Evolutionary conservation across 2,329 filamentous ascomycete genomes (phyloP), one percentile per base, ranked within the genome.

Genomic region (Ophiostoma quercus): DNA sequence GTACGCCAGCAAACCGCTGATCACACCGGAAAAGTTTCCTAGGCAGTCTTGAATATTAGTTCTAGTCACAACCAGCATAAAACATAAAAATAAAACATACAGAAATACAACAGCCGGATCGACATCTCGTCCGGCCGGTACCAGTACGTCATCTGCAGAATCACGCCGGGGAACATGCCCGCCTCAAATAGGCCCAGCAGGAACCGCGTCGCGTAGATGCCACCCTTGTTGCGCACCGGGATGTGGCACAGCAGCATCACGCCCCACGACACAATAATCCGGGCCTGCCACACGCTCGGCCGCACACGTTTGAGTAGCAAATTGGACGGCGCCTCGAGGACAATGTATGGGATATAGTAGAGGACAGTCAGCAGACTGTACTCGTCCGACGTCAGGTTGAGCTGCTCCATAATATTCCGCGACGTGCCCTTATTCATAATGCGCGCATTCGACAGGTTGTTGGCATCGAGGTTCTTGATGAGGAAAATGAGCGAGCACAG

Each of bases 291-390:
- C 67, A 91, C 79, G 54, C 87, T 90, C 0, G 92, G 92, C 0
- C 89, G 84, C 68, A 93, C 81, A 16, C 84, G 85, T 78, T 94
- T 95, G 69, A 95, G 85, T 8, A 94, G 79, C 14, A 94, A 78
- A 75, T 95, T 95, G 69, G 89, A 92, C n/a, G 91, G 81, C 0
- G 90, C 86, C 76, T 94, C 91, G 73, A 92, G 92, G 25, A 90
- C 82, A 1, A 90, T 84, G 76, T 95, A 96, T 1, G 89, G 89
- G 73, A 94, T 22, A 74, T 80, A 82, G 69, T 81, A 82, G 2
- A 79, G 60, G 0, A 77, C 77, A 4, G 76, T 79, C 22, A 82
- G 74, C 11, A 81, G 70, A 37, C 78, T 79, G 73, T 80, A 82
- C 71, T 80, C 74, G 71, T 82, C 78, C 0, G 79, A 78, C 1